phyloP scores from a whole-genome alignment of 75 land plant genomes.

The Pinus tabuliformis region DNA sequence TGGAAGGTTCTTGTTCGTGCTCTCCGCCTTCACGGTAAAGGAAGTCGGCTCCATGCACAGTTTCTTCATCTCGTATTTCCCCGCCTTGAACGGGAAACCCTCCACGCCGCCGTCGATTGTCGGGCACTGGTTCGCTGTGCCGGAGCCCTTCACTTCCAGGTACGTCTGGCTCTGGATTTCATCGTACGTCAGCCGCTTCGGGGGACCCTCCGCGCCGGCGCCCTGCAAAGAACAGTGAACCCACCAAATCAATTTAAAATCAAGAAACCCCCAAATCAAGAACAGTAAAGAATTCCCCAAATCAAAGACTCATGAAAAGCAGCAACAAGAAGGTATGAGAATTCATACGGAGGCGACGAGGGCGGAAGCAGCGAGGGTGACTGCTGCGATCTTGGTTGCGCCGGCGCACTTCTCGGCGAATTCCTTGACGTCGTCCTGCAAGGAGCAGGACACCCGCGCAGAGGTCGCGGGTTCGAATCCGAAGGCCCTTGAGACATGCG shows the following conservation, averaged over 20 bases:
- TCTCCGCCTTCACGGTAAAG: slow-evolving; percentile 94
- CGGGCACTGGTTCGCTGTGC: slow-evolving; percentile 98
- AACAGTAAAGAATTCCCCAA: neutral
- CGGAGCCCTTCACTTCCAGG: slow-evolving; percentile 95
- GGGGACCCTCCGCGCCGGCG: slow-evolving; percentile 80
- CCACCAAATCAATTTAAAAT: too few relatives aligned
- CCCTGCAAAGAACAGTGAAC: slow-evolving; percentile 31
- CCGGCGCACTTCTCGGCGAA: slow-evolving; percentile 56
- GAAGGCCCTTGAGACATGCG: slow-evolving; percentile 50
- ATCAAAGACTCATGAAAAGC: neutral
- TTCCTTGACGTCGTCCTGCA: slow-evolving; percentile 63
- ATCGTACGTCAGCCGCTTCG: slow-evolving; percentile 82
- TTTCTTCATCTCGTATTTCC: slow-evolving; percentile 80
- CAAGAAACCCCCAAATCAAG: neutral
- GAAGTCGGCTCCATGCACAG: slow-evolving; percentile 96
- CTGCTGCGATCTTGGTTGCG: slow-evolving; percentile 79
- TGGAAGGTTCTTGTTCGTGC: slow-evolving; percentile 65
- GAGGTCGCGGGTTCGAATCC: slow-evolving; percentile 39
- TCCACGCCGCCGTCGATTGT: slow-evolving; percentile 73
- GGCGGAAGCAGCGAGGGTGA: slow-evolving; percentile 83
- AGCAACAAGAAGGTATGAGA: neutral
- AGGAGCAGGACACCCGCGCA: slow-evolving; percentile 67
- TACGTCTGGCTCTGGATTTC: slow-evolving; percentile 87
- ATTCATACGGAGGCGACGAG: slow-evolving; percentile 71
- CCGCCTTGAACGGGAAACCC: slow-evolving; percentile 76